phyloP scores from a whole-genome alignment of 352 stramenopile genomes.

The Globisporangium ultimum region DNA sequence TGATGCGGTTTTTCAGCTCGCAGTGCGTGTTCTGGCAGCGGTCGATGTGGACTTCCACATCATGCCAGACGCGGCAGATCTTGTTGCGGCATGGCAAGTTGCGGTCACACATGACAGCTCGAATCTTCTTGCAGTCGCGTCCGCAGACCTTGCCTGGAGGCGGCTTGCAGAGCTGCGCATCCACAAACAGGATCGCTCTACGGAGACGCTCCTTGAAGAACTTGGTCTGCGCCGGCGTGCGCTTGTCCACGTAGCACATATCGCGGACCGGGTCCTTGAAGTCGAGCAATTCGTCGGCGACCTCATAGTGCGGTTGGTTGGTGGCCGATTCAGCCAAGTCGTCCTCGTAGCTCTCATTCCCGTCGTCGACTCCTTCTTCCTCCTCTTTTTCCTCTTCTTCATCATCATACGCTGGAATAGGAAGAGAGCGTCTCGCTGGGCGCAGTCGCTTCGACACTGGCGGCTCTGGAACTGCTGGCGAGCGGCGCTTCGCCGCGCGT shows the following conservation, averaged over 20 bases:
- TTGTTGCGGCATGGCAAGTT: slow-evolving; percentile 65
- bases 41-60: slow-evolving; percentile 67
- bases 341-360: slow-evolving; percentile 14
- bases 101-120: slow-evolving; percentile 60
- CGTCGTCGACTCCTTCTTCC: slow-evolving; percentile 24
- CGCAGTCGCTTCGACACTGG: slow-evolving; percentile 13
- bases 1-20: slow-evolving; percentile 68
- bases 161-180: slow-evolving; percentile 57
- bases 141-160: slow-evolving; percentile 40
- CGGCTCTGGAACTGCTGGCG: neutral
- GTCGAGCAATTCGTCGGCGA: slow-evolving; percentile 46
- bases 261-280: slow-evolving; percentile 71
- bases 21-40: slow-evolving; percentile 61
- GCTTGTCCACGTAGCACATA: slow-evolving; percentile 58
- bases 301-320: slow-evolving; percentile 34
- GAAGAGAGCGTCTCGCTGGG: slow-evolving; percentile 9
- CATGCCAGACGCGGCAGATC: slow-evolving; percentile 67
- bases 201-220: slow-evolving; percentile 72
- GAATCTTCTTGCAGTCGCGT: slow-evolving; percentile 59
- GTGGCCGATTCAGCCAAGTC: slow-evolving; percentile 11
- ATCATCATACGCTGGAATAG: slow-evolving; percentile 15
- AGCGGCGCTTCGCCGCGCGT: slow-evolving; percentile 11
- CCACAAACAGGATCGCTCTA: slow-evolving; percentile 66
- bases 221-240: slow-evolving; percentile 41
- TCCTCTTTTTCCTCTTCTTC: slow-evolving; percentile 12